Percentiles rank a stretch among this genome's conserved stretches.
phyloP scores from a whole-genome alignment of 768 basidiomycete genomes.

The Crucibulum laeve region DNA sequence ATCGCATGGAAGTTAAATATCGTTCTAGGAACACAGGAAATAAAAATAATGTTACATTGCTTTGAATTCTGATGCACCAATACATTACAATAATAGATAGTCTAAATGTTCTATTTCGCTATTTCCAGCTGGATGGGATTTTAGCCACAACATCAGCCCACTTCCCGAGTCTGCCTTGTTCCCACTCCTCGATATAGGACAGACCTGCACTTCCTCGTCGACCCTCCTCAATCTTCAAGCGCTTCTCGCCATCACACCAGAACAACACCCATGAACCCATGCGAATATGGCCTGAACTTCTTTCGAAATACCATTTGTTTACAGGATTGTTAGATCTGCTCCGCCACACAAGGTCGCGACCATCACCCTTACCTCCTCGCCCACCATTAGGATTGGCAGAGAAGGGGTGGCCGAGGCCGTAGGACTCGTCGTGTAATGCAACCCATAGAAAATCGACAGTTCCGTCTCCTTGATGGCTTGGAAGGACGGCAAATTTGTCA shows the following conservation, averaged over 20 bases:
- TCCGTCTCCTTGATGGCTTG: constrained; percentile 93
- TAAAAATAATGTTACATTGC: too few relatives aligned
- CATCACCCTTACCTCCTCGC: constrained; percentile 81
- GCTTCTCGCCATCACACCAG: constrained; percentile 97
- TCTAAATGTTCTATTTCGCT: constrained; percentile 7
- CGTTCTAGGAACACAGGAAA: too few relatives aligned
- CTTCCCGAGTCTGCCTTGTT: constrained; percentile 58
- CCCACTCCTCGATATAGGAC: constrained; percentile 75
- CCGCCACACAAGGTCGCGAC: constrained; percentile 96
- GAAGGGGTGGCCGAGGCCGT: constrained; percentile 89
- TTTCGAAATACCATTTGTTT: constrained; percentile 99
- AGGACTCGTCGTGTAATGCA: constrained; percentile 96
- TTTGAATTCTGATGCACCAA: too few relatives aligned
- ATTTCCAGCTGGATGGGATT: constrained; percentile 80
- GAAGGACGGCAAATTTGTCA: constrained; percentile 97
- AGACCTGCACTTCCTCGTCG: constrained; percentile 58
- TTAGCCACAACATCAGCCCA: constrained; percentile 69
- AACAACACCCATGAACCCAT: constrained; percentile 90
- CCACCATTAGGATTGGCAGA: constrained; percentile 96
- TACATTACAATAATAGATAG: too few relatives aligned
- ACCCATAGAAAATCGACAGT: constrained; percentile 99
- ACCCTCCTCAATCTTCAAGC: constrained; percentile 66
- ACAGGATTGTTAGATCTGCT: constrained; percentile 90
- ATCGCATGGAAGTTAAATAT: too few relatives aligned
- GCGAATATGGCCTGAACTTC: constrained; percentile 85